Conservation (phyloP, 2,329 filamentous ascomycete species). For the Pseudogymnoascus sp. region DNA sequence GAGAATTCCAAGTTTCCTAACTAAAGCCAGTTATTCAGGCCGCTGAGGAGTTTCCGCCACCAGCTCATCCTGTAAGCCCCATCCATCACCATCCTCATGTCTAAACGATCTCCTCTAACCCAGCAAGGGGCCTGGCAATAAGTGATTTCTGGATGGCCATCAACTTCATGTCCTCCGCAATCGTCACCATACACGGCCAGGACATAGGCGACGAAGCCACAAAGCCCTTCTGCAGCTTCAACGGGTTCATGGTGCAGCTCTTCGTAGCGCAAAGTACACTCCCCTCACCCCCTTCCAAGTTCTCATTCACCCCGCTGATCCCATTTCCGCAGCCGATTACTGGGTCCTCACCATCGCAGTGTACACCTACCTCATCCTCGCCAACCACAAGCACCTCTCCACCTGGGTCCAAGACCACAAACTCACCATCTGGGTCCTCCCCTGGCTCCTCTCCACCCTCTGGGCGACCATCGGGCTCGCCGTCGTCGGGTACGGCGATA, state of each 20-base stretch:
- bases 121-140: conserved; percentile 30
- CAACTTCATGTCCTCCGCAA: conserved; percentile 34
- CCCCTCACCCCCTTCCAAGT: neutral
- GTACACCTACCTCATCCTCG: conserved; percentile 35
- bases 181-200: conserved; percentile 29
- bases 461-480: conserved; percentile 31
- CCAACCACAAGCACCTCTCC: conserved; percentile 30
- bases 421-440: conserved; percentile 29
- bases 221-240: conserved; percentile 32
- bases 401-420: conserved; percentile 33
- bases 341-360: conserved; percentile 37
- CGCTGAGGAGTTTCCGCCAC: conserved; percentile 33
- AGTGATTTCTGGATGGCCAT: conserved; percentile 35
- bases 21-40: conserved; percentile 30
- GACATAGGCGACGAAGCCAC: conserved; percentile 26
- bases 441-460: conserved; percentile 32
- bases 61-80: conserved; percentile 31
- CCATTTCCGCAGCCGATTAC: conserved; percentile 30
- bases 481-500: conserved; percentile 29
- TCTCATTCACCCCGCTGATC: neutral
- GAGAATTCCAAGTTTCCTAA: too few relatives aligned
- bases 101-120: neutral
- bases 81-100: neutral
- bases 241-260: conserved; percentile 36
- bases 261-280: conserved; percentile 36